phyloP scores from a whole-genome alignment of 2,329 filamentous ascomycete species.

The Fusarium buxicola region DNA sequence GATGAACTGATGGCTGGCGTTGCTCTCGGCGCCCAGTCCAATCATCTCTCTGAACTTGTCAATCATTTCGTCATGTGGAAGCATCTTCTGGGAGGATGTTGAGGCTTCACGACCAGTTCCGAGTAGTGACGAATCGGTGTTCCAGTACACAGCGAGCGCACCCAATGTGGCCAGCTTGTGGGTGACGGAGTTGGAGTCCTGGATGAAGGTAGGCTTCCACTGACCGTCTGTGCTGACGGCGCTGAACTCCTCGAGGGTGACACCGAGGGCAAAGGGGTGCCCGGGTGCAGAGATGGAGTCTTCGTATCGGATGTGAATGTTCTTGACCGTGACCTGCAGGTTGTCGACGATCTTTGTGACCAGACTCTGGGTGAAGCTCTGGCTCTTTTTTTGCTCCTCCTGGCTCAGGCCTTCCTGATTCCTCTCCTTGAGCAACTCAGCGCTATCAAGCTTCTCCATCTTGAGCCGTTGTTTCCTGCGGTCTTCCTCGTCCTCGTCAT shows the following conservation, averaged over 20 bases:
- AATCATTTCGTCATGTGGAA: conserved; percentile 82
- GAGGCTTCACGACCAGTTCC: conserved; percentile 80
- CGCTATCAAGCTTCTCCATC: conserved; percentile 98
- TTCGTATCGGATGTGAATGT: conserved; percentile 98
- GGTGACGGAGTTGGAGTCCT: conserved; percentile 83
- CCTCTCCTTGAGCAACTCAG: conserved; percentile 91
- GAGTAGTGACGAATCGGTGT: conserved; percentile 88
- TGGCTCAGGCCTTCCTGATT: conserved; percentile 92
- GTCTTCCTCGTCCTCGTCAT: conserved; percentile 93
- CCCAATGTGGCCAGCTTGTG: conserved; percentile 95
- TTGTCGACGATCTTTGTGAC: conserved; percentile 99
- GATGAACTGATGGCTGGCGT: conserved; percentile 85
- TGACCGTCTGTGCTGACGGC: conserved; percentile 94
- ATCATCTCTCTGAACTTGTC: conserved; percentile 83
- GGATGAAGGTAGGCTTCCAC: conserved; percentile 96
- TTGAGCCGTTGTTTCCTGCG: conserved; percentile 89
- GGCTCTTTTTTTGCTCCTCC: conserved; percentile 96
- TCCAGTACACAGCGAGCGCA: conserved; percentile 96
- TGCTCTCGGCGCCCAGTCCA: conserved; percentile 71
- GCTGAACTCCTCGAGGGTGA: conserved; percentile 96
- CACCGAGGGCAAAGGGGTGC: conserved; percentile 91
- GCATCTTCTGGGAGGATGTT: conserved; percentile 60
- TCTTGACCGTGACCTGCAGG: conserved; percentile 96
- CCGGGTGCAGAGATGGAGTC: conserved; percentile 95
- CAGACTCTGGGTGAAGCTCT: conserved; percentile 96